Percentiles rank a stretch among this genome's conserved stretches.
These are phyloP conservation scores for Eutrema heterophyllum DNA, from an alignment of 345 rosid genomes.

Conservation along the genomic window DNA sequence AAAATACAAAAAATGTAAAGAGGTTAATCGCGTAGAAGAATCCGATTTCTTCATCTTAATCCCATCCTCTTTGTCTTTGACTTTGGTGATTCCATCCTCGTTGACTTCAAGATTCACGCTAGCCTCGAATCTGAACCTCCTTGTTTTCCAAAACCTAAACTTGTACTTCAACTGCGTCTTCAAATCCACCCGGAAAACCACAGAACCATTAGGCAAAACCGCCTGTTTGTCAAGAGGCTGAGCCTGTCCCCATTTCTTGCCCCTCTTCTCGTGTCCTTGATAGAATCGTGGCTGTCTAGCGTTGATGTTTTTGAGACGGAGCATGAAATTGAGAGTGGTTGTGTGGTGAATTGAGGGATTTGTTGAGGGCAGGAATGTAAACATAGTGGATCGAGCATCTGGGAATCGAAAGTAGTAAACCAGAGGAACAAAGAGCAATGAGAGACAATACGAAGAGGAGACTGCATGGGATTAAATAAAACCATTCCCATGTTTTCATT, in stretches of 20 bases:
- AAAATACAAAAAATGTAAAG: neutral
- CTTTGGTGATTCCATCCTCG: conserved; percentile 17
- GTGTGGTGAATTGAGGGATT: conserved; percentile 18
- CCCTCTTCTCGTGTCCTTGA: conserved; percentile 70
- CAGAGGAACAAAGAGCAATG: too few species aligned
- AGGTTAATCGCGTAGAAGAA: neutral
- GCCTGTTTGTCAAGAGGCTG: conserved; percentile 28
- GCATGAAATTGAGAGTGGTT: conserved; percentile 44
- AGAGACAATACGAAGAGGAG: too few species aligned
- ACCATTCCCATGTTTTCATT: too few species aligned
- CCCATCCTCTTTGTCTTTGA: conserved; percentile 17
- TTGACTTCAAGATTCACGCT: conserved; percentile 51
- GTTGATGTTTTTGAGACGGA: conserved; percentile 23
- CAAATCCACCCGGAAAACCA: conserved; percentile 59
- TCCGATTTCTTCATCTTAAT: conserved; percentile 41
- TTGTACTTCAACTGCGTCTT: conserved; percentile 58
- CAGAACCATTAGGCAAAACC: conserved; percentile 33
- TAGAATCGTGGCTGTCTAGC: conserved; percentile 31
- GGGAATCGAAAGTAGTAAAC: too few species aligned
- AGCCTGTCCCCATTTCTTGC: conserved; percentile 31
- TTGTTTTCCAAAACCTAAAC: conserved; percentile 56
- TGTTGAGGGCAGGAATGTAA: conserved; percentile 58
- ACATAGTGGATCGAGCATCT: conserved; percentile 40
- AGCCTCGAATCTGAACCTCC: conserved; percentile 40
- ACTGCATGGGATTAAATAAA: too few species aligned